Base-by-base conservation (phyloP, 2,329 filamentous ascomycete species). In the Penicillium rolfsii region DNA sequence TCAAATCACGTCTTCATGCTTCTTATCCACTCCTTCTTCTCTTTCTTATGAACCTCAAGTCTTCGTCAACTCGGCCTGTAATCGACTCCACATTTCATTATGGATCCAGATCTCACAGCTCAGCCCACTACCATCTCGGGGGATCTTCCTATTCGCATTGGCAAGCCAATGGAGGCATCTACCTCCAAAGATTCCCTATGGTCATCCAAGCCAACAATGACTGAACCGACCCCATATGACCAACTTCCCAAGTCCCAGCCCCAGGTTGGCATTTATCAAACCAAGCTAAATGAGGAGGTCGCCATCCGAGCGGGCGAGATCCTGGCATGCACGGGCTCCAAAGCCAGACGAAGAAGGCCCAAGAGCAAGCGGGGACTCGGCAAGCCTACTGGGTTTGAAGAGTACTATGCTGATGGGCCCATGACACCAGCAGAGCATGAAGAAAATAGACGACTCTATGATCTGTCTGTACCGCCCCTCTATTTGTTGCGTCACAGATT, bases 391-490 rank as follows among this genome's bases (percentile, higher is more conserved):
- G 53, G 91, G 0, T 93, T 93, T 60, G 91, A 93, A 85, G 89
- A 93, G 63, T 91, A 87, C 74, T 95, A 86, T 72, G 87, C 90
- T 12, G 94, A 98, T 74, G 83, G 88, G 0, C 93, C 93, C 0
- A 78, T 96, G 62, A 93, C 89, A 0, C 87, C 89, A 0, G 82
- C 82, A 0, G 88, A 96, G 71, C 83, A 85, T 52, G 77, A 83
- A 3, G 83, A 89, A 54, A 91, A 96, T 70, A 79, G 83, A 22
- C 81, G 84, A 12, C 79, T 95, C 26, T 99, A 97, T 71, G 74
- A 86, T 65, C 73, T 79, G 81, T 90, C 80, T 74, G 87, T 78
- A 6, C 19, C 4, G 4, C 7, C 12, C 19, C 16, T n/a, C 9
- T 3, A 5, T 14, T 30, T 22, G 14, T 26, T 16, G 5, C 11